Conservation (phyloP, 1,284 basidiomycete species). For the Moesziomyces aphidis region DNA sequence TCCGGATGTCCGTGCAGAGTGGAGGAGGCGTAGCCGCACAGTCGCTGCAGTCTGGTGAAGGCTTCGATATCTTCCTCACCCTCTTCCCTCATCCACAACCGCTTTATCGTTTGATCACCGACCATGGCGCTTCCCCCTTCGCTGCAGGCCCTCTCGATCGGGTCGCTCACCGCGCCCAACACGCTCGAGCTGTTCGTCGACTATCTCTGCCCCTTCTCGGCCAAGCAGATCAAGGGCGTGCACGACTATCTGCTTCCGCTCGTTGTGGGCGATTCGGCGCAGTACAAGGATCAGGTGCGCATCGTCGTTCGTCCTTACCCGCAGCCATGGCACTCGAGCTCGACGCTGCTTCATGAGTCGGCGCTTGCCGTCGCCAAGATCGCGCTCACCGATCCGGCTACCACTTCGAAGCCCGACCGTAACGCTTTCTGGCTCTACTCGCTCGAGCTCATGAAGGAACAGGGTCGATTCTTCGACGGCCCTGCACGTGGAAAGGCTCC, state of each 20-base stretch:
- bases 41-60: too few species aligned
- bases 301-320: slow-evolving; percentile 83
- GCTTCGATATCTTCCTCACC: too few species aligned
- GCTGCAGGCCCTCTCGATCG: slow-evolving; percentile 80
- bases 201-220: slow-evolving; percentile 74
- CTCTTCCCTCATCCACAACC: background rate
- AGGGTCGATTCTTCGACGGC: slow-evolving; percentile 82
- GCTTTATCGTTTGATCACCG: background rate
- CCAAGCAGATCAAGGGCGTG: slow-evolving; percentile 69
- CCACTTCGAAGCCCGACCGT: slow-evolving; percentile 26
- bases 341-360: slow-evolving; percentile 83
- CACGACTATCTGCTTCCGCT: slow-evolving; percentile 67
- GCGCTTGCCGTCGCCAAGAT: slow-evolving; percentile 78
- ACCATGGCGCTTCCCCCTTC: slow-evolving; percentile 85
- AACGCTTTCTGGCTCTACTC: slow-evolving; percentile 64
- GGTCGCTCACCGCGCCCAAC: slow-evolving; percentile 77
- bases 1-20: slow-evolving; percentile 22
- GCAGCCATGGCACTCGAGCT: slow-evolving; percentile 73
- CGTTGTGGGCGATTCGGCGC: slow-evolving; percentile 50
- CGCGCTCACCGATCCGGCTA: slow-evolving; percentile 50
- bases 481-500: slow-evolving; percentile 78
- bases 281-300: slow-evolving; percentile 81
- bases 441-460: slow-evolving; percentile 78
- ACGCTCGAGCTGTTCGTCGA: slow-evolving; percentile 81
- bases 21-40: slow-evolving; percentile 4